Percentiles rank a stretch among this genome's conserved stretches.
These are phyloP conservation scores for Parafenestella ontariensis DNA, from an alignment of 2,329 filamentous ascomycete species.

Conservation along the genomic window DNA sequence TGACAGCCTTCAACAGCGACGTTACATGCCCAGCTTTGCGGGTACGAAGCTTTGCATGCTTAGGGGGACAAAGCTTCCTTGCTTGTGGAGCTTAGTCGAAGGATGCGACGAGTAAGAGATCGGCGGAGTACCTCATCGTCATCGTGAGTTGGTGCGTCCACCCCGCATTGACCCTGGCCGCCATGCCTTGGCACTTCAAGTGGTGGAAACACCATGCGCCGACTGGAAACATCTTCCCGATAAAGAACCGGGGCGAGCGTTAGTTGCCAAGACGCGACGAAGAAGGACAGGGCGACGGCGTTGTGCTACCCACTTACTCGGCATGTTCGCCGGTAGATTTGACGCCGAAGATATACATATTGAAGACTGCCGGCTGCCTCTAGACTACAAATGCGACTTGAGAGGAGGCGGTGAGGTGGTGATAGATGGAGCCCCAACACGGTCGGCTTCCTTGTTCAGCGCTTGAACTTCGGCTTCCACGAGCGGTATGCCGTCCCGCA, in stretches of 20 bases:
- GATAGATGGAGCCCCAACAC: slow-evolving; percentile 46
- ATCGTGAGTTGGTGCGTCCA: slow-evolving; percentile 1
- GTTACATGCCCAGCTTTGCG: slow-evolving; percentile 22
- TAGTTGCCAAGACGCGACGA: neutral
- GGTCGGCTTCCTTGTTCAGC: slow-evolving; percentile 59
- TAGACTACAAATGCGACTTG: slow-evolving; percentile 21
- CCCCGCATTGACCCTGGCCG: slow-evolving; percentile 5
- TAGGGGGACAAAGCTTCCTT: slow-evolving; percentile 28
- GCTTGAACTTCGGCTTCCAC: slow-evolving; percentile 56
- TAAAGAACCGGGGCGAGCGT: neutral
- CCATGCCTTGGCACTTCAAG: neutral
- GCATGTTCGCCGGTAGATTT: neutral
- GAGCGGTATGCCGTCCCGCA: slow-evolving; percentile 57
- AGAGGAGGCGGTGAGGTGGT: slow-evolving; percentile 16
- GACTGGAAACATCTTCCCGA: neutral
- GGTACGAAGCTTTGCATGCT: slow-evolving; percentile 17
- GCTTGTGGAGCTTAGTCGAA: slow-evolving; percentile 19
- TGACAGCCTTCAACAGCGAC: neutral
- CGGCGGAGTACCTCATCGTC: neutral
- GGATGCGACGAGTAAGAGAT: slow-evolving; percentile 6
- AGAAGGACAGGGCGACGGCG: neutral
- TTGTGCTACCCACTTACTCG: neutral
- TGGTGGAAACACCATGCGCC: neutral
- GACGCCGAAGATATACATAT: neutral
- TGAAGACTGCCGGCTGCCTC: neutral